These are phyloP conservation scores for Diaporthe batatas DNA, from an alignment of 2,329 filamentous ascomycete genomes.

Conservation along the genomic window DNA sequence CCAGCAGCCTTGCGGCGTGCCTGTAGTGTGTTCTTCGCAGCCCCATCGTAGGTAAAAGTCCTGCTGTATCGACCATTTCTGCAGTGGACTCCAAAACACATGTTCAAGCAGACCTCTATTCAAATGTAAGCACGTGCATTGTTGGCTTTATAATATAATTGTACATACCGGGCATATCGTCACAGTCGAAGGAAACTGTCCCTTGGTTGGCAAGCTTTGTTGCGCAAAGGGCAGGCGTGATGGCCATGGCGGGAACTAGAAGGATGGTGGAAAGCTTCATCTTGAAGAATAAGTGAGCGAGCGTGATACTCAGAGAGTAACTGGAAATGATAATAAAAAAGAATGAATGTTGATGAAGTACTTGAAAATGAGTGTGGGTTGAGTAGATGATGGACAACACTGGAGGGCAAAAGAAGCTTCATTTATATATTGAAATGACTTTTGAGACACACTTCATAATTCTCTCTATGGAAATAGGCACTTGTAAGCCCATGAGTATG, in stretches of 20 bases:
- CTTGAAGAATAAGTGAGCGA: slow-evolving; percentile 3
- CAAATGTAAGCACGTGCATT: neutral
- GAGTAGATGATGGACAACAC: neutral
- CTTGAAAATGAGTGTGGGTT: slow-evolving; percentile 15
- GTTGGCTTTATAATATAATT: neutral
- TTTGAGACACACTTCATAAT: neutral
- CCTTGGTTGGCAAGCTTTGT: slow-evolving; percentile 11
- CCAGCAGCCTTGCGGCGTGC: neutral
- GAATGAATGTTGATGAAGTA: neutral
- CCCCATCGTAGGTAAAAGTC: slow-evolving; percentile 6
- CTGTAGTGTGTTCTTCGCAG: too few species aligned
- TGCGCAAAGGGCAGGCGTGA: slow-evolving; percentile 1
- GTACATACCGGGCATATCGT: neutral
- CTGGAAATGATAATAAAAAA: neutral
- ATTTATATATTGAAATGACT: neutral
- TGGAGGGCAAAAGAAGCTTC: neutral
- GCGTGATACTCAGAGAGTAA: neutral
- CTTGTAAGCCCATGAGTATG: neutral
- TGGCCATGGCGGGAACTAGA: neutral
- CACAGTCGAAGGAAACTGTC: slow-evolving; percentile 9
- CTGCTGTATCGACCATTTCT: slow-evolving; percentile 1
- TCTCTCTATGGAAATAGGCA: too few species aligned
- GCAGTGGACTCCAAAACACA: slow-evolving; percentile 15
- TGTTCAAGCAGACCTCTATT: slow-evolving; percentile 13
- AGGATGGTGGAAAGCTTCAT: slow-evolving; percentile 6